Base-by-base conservation (phyloP, 768 basidiomycete genomes). In the Amanita molliuscula region DNA sequence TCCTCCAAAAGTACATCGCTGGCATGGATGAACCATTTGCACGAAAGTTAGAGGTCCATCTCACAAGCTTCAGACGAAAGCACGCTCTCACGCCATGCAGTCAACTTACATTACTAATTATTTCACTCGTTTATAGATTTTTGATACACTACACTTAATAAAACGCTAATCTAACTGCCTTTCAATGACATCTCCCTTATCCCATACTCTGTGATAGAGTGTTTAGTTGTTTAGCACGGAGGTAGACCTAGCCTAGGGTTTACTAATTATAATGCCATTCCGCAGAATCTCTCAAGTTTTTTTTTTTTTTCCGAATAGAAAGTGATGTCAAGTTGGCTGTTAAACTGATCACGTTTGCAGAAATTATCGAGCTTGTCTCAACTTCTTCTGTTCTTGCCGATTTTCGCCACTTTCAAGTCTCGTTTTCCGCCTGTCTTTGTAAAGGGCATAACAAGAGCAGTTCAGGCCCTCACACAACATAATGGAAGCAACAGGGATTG, bases 381-480 rank as follows among this genome's bases (percentile, higher is more conserved):
- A 44, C 68, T 76, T 53, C 63, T 88, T 29, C 85, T 84, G 2
- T 79, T 85, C 59, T 62, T 88, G 23, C 86, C 85, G n/a, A 82
- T 88, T 4, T 88, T 86, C 58, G 81, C 77, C 7, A 81, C 80
- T n/a, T 85, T 87, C 1, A 62, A 55, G 9, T 67, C 82, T 5
- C 70, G 65, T 21, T 88, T 88, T 58, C 85, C 87, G 56, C 84
- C 86, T 10, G 79, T 87, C 10, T 87, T 78, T 58, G 84, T 79
- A 1, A 81, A 75, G 0, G 85, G 89, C 59, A 56, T 90, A 26
- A 82, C 79, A 9, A 65, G 69, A 21, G 70, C 75, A 4, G 74
- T 88, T 3, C 82, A 82, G 58, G 69, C 81, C 11, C 68, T 79
- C 49, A 67, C 74, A 6, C 70, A 79, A 48, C 59, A 67, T 15